Base-by-base conservation (phyloP, 208 protist genomes). In the Phytomonas sp. region DNA sequence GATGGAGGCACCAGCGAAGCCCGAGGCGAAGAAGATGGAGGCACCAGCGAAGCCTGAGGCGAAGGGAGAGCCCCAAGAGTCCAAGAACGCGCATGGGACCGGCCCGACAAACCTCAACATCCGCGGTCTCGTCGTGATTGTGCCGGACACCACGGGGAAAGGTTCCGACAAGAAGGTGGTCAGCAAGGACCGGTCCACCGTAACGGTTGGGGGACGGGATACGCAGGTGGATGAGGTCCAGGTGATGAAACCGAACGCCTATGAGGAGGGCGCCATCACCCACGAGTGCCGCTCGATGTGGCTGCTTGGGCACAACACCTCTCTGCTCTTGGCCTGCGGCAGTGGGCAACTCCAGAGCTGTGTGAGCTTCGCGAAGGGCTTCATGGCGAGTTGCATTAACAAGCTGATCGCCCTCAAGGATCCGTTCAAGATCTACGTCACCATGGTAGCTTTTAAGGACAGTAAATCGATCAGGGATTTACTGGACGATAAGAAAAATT, bases 351-450 rank as follows among this genome's bases (percentile, higher is more conserved):
- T 72, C 33, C 43, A 78, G 62, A 40, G 69, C 33, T 68, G 79
- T 31, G 51, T 82, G 26, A 67, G 76, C 8, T 74, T 90, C 66
- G 80, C 78, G 26, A 70, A 74, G 67, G 60, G 72, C 30, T 89
- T 90, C 76, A 67, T 93, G 13, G 68, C 30, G n/a, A 73, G 62
- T n/a, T 78, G 72, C 71, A 72, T 85, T 33, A 75, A 77, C 68
- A 83, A 83, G 73, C 51, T 86, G 26, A 75, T 73, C 4, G 67
- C 72, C 43, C 70, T 79, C 65, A 62, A 73, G 32, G 74, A 79
- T 67, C 71, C 73, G 53, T 88, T 88, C 77, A 84, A 71, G 60
- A 82, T 93, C 66, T 87, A 74, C 67, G 63, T 81, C 23, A 85
- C 71, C 1, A 79, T 89, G 76, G 84, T 71, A 23, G 73, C 82